These are phyloP conservation scores for Candida lessepsii DNA, from an alignment of 805 yeast species.

Conservation along the genomic window DNA sequence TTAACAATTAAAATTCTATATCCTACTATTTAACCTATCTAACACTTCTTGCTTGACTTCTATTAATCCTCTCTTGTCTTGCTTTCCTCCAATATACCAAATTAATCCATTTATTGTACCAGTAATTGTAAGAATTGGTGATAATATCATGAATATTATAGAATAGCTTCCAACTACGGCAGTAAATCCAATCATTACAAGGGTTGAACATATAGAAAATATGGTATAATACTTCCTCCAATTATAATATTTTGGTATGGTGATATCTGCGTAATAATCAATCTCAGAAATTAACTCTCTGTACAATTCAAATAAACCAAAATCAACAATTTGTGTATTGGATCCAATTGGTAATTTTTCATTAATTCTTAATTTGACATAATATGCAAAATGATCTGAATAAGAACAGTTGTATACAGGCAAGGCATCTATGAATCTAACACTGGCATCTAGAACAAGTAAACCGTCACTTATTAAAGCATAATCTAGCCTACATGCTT, in stretches of 20 bases:
- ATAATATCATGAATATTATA: conserved; percentile 50
- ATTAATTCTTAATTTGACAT: conserved; percentile 27
- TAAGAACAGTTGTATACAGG: conserved; percentile 60
- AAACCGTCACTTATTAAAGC: conserved; percentile 70
- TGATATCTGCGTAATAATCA: conserved; percentile 45
- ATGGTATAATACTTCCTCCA: conserved; percentile 70
- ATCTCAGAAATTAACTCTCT: conserved; percentile 11
- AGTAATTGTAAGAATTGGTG: conserved; percentile 55
- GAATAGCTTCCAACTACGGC: conserved; percentile 45
- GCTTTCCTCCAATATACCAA: conserved; percentile 73
- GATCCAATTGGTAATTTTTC: conserved; percentile 5
- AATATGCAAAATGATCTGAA: conserved; percentile 91
- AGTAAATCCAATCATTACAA: conserved; percentile 28
- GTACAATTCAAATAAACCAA: conserved; percentile 6
- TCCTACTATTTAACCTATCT: conserved; percentile 7
- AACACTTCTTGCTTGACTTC: conserved; percentile 73
- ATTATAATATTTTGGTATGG: conserved; percentile 56
- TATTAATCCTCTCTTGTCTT: conserved; percentile 71
- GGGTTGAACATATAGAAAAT: conserved; percentile 39
- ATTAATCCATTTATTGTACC: conserved; percentile 78
- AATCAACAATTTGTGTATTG: conserved; percentile 5
- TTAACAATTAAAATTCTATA: background rate
- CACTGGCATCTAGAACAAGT: conserved; percentile 59
- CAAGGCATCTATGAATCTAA: conserved; percentile 68
- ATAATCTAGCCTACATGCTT: conserved; percentile 89